phyloP scores from a whole-genome alignment of 441 rosid species.

The Aquilaria agallochum region DNA sequence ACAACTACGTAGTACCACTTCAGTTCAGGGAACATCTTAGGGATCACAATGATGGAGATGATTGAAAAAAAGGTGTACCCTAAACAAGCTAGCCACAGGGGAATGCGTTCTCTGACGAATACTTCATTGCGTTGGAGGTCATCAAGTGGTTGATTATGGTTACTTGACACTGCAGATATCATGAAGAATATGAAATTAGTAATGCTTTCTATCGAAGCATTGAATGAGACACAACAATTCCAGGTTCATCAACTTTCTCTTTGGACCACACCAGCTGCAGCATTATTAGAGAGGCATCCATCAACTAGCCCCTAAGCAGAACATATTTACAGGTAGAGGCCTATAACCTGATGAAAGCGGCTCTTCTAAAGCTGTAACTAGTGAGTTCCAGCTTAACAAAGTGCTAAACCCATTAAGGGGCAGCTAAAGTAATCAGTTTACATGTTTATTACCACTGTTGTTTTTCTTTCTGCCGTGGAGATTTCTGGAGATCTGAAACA shows the following conservation, averaged over 20 bases:
- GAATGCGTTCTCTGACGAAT: conserved; percentile 71
- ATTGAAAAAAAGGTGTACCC: conserved; percentile 64
- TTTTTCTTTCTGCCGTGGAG: conserved; percentile 33
- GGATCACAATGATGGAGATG: conserved; percentile 64
- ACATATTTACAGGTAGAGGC: too few relatives aligned
- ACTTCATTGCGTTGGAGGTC: conserved; percentile 60
- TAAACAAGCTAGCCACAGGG: conserved; percentile 65
- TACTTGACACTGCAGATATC: conserved; percentile 8
- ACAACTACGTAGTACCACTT: conserved; percentile 88
- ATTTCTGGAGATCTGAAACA: conserved; percentile 47
- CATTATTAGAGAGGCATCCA: background rate
- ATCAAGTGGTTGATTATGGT: conserved; percentile 18
- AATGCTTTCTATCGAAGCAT: too few relatives aligned
- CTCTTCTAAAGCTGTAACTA: too few relatives aligned
- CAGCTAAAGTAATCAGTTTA: conserved; percentile 20
- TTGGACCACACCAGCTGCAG: conserved; percentile 11
- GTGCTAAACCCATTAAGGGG: too few relatives aligned
- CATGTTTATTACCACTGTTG: conserved; percentile 33
- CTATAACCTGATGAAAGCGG: background rate
- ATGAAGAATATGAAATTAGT: background rate
- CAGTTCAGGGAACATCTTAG: conserved; percentile 80
- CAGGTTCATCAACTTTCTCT: too few relatives aligned
- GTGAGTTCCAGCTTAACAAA: too few relatives aligned
- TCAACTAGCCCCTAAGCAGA: too few relatives aligned
- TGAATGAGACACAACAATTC: too few relatives aligned